Percentiles rank a stretch among this genome's conserved stretches.
Evolutionary conservation across 2,329 filamentous ascomycete genomes (phyloP).

Genomic region (Emergomyces africanus): DNA sequence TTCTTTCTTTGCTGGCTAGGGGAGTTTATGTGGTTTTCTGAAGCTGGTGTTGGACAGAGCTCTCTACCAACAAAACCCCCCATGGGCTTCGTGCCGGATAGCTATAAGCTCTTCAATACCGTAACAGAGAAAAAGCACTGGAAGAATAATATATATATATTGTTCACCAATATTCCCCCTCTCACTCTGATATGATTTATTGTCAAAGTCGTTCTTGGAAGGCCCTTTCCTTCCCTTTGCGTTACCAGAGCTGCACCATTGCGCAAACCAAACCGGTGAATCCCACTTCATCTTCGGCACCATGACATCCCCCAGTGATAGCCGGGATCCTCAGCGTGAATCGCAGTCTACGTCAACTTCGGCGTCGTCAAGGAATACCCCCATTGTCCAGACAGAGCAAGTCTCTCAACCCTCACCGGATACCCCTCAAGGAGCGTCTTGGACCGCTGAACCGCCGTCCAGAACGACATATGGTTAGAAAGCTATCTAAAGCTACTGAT

Average conservation of each 20-base stretch:
- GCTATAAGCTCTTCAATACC: background rate
- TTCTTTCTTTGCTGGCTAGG: background rate
- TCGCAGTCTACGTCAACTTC: constrained; percentile 3
- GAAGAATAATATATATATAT: background rate
- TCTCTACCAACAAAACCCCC: background rate
- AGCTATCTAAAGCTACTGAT: background rate
- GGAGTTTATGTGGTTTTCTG: background rate
- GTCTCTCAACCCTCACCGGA: background rate
- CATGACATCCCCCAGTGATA: constrained; percentile 7
- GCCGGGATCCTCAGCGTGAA: constrained; percentile 2
- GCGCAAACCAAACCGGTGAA: background rate
- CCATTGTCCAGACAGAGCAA: constrained; percentile 2
- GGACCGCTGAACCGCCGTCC: background rate
- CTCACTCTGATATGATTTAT: constrained; percentile 1
- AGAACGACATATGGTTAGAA: constrained; percentile 2
- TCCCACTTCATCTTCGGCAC: background rate
- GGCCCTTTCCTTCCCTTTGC: background rate
- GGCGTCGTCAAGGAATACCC: constrained; percentile 2
- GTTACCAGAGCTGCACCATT: background rate
- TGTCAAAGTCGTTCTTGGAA: background rate
- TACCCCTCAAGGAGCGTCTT: background rate
- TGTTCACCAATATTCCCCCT: background rate
- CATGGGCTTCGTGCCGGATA: background rate
- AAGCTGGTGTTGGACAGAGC: background rate
- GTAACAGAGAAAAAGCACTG: too few relatives aligned